Conservation (phyloP, 805 yeast genomes). For the Myxozyma geophila region DNA sequence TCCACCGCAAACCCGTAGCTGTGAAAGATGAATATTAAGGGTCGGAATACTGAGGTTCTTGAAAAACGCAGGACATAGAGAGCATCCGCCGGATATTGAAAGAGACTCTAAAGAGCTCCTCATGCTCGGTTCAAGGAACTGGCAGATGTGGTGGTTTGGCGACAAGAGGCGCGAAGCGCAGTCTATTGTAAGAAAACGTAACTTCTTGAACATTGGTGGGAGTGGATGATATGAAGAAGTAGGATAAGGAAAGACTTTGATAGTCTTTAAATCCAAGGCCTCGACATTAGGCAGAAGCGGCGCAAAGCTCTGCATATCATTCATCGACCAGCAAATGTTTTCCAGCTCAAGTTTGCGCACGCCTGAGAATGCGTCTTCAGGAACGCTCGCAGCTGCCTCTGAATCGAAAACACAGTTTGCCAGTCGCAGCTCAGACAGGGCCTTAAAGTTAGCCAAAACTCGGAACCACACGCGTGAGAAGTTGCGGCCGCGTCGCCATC, state of each 20-base stretch:
- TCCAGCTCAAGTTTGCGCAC: slow-evolving; percentile 25
- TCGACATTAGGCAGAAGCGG: slow-evolving; percentile 26
- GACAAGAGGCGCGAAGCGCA: slow-evolving; percentile 37
- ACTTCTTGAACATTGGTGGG: slow-evolving; percentile 28
- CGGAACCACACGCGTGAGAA: slow-evolving; percentile 33
- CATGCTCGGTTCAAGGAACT: slow-evolving; percentile 29
- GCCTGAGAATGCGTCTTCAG: slow-evolving; percentile 10
- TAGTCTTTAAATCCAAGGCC: slow-evolving; percentile 29
- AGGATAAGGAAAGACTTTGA: slow-evolving; percentile 34
- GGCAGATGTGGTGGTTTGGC: slow-evolving; percentile 34
- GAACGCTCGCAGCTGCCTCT: slow-evolving; percentile 15
- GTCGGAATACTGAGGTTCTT: slow-evolving; percentile 20
- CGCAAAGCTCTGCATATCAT: slow-evolving; percentile 31
- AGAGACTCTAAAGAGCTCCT: slow-evolving; percentile 20
- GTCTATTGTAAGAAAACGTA: slow-evolving; percentile 26
- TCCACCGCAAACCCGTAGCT: slow-evolving; percentile 32
- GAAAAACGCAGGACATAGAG: slow-evolving; percentile 34
- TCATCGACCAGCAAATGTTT: slow-evolving; percentile 32
- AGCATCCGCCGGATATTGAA: slow-evolving; percentile 32
- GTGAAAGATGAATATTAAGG: slow-evolving; percentile 23
- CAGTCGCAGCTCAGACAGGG: slow-evolving; percentile 24
- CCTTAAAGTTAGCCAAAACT: slow-evolving; percentile 24
- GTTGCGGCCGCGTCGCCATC: slow-evolving; percentile 37
- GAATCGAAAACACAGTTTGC: slow-evolving; percentile 33
- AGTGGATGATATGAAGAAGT: slow-evolving; percentile 32